Evolutionary conservation across 768 basidiomycete species (phyloP).

Genomic region (Crassisporium funariophilum): DNA sequence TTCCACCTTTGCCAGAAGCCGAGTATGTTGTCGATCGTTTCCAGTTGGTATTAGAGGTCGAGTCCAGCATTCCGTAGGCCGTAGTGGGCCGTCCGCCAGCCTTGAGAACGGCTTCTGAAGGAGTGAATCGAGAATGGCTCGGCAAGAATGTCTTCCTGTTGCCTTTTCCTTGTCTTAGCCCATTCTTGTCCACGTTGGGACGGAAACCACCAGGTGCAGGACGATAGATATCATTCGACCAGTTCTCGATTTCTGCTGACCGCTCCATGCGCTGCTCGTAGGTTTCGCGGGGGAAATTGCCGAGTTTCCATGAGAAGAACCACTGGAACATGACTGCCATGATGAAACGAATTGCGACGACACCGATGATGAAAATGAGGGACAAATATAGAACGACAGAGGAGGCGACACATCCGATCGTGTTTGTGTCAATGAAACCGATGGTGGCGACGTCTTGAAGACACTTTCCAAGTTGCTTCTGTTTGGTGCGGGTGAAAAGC

Average conservation of each 20-base stretch:
- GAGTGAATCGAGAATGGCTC: conserved; percentile 73
- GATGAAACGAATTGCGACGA: conserved; percentile 90
- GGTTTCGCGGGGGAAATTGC: conserved; percentile 91
- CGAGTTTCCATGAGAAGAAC: conserved; percentile 97
- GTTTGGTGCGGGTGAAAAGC: conserved; percentile 71
- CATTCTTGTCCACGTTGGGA: conserved; percentile 82
- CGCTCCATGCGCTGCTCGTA: conserved; percentile 91
- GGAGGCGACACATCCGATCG: conserved; percentile 96
- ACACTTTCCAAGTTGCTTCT: conserved; percentile 73
- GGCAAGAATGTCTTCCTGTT: conserved; percentile 67
- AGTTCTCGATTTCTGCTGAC: conserved; percentile 89
- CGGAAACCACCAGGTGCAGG: conserved; percentile 90
- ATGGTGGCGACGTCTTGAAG: conserved; percentile 84
- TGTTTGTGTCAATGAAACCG: conserved; percentile 93
- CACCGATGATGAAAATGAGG: conserved; percentile 95
- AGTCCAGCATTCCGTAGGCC: conserved; percentile 68
- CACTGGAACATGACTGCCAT: conserved; percentile 98
- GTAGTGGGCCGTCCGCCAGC: conserved; percentile 59
- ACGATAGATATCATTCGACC: conserved; percentile 94
- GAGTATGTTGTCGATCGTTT: conserved; percentile 63
- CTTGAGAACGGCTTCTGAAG: conserved; percentile 62
- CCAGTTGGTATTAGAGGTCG: conserved; percentile 47
- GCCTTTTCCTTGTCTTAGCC: conserved; percentile 50
- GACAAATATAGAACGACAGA: conserved; percentile 93
- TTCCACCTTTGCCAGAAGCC: conserved; percentile 43